Conservation (phyloP, 306 rosid species). For the Nissolia schottii region DNA sequence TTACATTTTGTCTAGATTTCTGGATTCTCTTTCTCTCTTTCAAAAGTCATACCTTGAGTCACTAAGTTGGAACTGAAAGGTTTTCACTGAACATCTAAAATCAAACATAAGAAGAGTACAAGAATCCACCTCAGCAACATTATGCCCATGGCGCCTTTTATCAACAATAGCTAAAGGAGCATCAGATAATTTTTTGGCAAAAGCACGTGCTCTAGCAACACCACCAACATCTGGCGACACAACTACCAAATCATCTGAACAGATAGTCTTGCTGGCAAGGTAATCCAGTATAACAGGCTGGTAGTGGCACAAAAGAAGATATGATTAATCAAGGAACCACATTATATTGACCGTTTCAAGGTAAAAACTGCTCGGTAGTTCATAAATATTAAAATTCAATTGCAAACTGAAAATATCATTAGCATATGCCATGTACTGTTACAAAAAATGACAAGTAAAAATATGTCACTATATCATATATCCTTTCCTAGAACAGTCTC, state of each 20-base stretch:
- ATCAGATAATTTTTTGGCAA: slow-evolving; percentile 93
- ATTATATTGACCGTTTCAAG: background rate
- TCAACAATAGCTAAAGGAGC: slow-evolving; percentile 99
- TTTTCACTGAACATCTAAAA: background rate
- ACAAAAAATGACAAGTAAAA: background rate
- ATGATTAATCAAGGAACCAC: slow-evolving; percentile 20
- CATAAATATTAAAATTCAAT: background rate
- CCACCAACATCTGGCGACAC: slow-evolving; percentile 99
- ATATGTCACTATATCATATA: background rate
- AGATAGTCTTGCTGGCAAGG: slow-evolving; percentile 94
- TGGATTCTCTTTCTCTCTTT: background rate
- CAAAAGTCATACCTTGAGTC: background rate
- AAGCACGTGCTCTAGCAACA: slow-evolving; percentile 98
- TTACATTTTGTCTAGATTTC: background rate
- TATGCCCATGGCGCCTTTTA: slow-evolving; percentile 95
- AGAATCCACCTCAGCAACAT: slow-evolving; percentile 72
- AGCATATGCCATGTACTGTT: background rate
- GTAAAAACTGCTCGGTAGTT: background rate
- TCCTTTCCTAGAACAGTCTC: background rate
- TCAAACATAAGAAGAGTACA: background rate
- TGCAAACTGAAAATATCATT: background rate
- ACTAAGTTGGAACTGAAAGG: background rate
- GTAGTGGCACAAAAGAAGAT: slow-evolving; percentile 25
- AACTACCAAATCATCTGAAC: slow-evolving; percentile 91
- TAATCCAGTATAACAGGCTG: slow-evolving; percentile 99